Evolutionary conservation across 306 rosid species (phyloP), one percentile per base, ranked within the genome.

Genomic region (Aeschynomene evenia): DNA sequence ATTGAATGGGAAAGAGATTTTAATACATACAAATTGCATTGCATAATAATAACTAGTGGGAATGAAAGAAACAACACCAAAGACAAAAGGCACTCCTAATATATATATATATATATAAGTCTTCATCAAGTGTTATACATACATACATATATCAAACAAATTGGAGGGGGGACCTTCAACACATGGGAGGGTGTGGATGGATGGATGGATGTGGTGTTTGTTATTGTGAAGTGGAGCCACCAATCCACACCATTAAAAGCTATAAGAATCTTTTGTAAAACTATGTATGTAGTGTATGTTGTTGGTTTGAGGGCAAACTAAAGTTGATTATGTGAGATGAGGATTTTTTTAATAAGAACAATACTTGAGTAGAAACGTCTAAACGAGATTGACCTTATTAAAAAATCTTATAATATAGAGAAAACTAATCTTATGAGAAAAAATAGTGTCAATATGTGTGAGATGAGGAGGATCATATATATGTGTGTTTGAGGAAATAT

Each of bases 121-220:
- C 53, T 39, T n/a, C 48, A 73, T 63, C 69, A 71, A 71, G 81
- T 67, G n/a, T n/a, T n/a, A n/a, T n/a, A n/a, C n/a, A n/a, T n/a
- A n/a, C n/a, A n/a, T n/a, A n/a, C n/a, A n/a, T n/a, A n/a, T n/a
- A 85, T 83, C 85, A 85, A 86, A 84, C 84, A 84, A 85, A 82
- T 66, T 79, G 34, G 57, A 65, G 77, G 89, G 90, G 98, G 98
- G 96, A 84, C 97, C 96, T 73, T 82, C 51, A 31, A 88, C 98
- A 90, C 98, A 93, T 93, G 98, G 92, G 80, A 80, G 79, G 84
- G 89, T 89, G 1, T 1, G 90, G 91, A n/a, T n/a, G n/a, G n/a
- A n/a, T n/a, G n/a, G n/a, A n/a, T n/a, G n/a, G n/a, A n/a, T n/a
- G n/a, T n/a, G 12, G 73, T 82, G 58, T 80, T 79, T 48, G 11